Base-by-base conservation (phyloP, 306 rosid species). In the Fagus sylvatica region DNA sequence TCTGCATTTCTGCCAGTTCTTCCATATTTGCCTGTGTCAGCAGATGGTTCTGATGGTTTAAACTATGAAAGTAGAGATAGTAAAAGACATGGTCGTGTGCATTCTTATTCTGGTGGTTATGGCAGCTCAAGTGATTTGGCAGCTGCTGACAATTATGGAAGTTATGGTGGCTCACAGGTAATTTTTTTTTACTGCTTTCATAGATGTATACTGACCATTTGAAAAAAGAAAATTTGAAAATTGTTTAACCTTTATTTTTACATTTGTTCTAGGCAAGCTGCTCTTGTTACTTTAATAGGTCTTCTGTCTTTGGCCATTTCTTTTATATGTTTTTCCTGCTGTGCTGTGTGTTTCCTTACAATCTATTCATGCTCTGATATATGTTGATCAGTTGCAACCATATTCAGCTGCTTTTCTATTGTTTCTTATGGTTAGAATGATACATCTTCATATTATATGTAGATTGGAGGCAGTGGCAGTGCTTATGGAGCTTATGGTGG, bases 101-200 rank as follows among this genome's bases (percentile, higher is more conserved):
- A 90, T 87, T 89, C 92, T 7, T 91, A 89, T 84, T 86, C 95
- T 79, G 79, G 89, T 81, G 89, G 88, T 46, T 93, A 95, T 78
- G 97, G 94, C 74, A 94, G 94, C 77, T 84, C 96, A 42, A 83
- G 85, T 86, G 97, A 93, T 89, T 76, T 89, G 78, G 82, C 84
- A 65, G 83, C 87, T 62, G 85, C 80, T 80, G 96, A 90, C 53
- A 54, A 86, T 78, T 96, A 90, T 77, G 96, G 93, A 86, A 88
- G 89, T 82, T 93, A 91, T 90, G 93, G 97, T 46, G 89, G 88
- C 79, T 88, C 97, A 12, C 98, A 91, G 98, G 99, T 96, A 86
- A 22, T 22, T 76, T 65, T 67, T 69, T 40, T 64, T 76, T 4
- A 67, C 51, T 40, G 3, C 17, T 39, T 46, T 55, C 19, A 43